phyloP scores from a whole-genome alignment of 805 yeast species.

The Phaffomyces antillensis region DNA sequence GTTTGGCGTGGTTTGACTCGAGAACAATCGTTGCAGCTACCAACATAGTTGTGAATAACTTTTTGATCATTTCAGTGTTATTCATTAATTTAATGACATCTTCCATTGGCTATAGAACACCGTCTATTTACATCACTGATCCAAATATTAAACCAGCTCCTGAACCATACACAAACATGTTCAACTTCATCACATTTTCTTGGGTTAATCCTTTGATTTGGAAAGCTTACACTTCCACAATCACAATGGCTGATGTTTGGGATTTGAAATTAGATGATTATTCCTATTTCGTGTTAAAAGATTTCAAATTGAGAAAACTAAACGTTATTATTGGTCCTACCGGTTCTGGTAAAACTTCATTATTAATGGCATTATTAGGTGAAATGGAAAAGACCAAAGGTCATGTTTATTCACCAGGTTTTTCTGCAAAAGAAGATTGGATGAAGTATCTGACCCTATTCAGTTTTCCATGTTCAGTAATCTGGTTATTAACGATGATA shows the following conservation, averaged over 20 bases:
- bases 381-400: slow-evolving; percentile 80
- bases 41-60: too few relatives aligned
- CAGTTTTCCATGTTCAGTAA: too few relatives aligned
- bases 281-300: slow-evolving; percentile 59
- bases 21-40: too few relatives aligned
- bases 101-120: slow-evolving; percentile 61
- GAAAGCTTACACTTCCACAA: slow-evolving; percentile 50
- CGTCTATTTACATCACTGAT: slow-evolving; percentile 42
- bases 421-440: slow-evolving; percentile 58
- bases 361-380: slow-evolving; percentile 84
- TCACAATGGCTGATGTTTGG: slow-evolving; percentile 69
- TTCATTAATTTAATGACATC: slow-evolving; percentile 49
- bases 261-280: slow-evolving; percentile 77
- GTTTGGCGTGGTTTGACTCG: too few relatives aligned
- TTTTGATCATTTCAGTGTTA: slow-evolving; percentile 32
- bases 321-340: slow-evolving; percentile 93
- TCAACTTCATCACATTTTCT: slow-evolving; percentile 56
- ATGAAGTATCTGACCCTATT: too few relatives aligned
- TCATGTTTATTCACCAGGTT: slow-evolving; percentile 72
- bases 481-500: too few relatives aligned
- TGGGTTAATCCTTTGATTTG: slow-evolving; percentile 73
- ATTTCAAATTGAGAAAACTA: slow-evolving; percentile 73
- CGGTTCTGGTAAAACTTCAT: slow-evolving; percentile 91
- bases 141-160: slow-evolving; percentile 62
- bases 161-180: slow-evolving; percentile 60